Percentiles rank a stretch among this genome's conserved stretches.
phyloP scores from a whole-genome alignment of 1,284 basidiomycete species.

The Malassezia dermatis region DNA sequence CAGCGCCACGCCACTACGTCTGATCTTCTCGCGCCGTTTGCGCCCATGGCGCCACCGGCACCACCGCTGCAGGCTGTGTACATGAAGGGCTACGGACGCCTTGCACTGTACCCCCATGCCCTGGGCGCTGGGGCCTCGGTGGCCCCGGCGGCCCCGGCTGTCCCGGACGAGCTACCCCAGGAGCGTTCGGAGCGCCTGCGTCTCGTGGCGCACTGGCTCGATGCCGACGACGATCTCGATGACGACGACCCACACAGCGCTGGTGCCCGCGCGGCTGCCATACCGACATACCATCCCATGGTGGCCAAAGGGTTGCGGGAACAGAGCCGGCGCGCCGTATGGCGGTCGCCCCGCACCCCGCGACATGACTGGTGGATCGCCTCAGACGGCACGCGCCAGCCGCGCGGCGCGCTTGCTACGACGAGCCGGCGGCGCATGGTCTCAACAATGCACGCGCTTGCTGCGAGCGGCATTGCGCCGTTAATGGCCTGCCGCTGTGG shows the following conservation, averaged over 20 bases:
- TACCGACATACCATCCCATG: constrained; percentile 13
- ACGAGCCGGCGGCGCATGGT: constrained; percentile 1
- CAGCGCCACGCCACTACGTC: neutral
- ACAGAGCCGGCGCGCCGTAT: neutral
- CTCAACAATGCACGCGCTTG: constrained; percentile 2
- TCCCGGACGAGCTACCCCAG: neutral
- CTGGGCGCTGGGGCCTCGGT: neutral
- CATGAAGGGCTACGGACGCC: constrained; percentile 12
- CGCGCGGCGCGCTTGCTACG: neutral
- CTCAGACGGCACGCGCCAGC: constrained; percentile 5
- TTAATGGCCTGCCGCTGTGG: constrained; percentile 16
- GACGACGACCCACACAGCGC: neutral
- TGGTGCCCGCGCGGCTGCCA: neutral
- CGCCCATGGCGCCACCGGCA: neutral
- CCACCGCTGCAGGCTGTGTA: neutral
- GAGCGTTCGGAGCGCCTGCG: neutral
- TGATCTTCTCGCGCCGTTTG: neutral
- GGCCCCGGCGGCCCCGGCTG: neutral
- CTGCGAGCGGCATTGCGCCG: constrained; percentile 9
- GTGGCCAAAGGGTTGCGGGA: constrained; percentile 16
- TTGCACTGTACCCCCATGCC: constrained; percentile 1
- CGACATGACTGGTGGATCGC: constrained; percentile 13
- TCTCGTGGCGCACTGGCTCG: neutral
- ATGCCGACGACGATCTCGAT: neutral
- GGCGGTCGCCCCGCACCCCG: neutral